Conservation (phyloP, 2,329 filamentous ascomycete genomes). For the Alternaria novae-zelandiae region DNA sequence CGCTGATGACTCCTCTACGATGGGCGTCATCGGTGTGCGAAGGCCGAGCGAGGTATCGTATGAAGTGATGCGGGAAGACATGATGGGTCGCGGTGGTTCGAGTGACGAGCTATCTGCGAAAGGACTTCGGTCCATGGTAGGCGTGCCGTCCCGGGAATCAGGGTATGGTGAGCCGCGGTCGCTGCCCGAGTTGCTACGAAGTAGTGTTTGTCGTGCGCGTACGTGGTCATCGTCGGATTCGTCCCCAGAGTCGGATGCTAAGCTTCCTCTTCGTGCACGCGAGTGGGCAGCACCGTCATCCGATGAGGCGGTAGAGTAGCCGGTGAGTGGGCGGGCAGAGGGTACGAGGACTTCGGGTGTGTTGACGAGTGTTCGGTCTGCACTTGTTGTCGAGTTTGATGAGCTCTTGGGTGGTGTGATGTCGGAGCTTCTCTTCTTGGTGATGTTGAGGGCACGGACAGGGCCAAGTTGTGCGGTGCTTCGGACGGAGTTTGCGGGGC, state of each 20-base stretch:
- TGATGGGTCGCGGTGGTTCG: conserved; percentile 29
- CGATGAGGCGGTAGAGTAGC: conserved; percentile 38
- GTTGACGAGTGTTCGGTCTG: conserved; percentile 31
- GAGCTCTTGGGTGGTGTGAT: conserved; percentile 38
- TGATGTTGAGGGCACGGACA: conserved; percentile 55
- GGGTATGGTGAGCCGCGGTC: conserved; percentile 40
- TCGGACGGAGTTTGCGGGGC: conserved; percentile 45
- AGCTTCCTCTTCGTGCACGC: conserved; percentile 37
- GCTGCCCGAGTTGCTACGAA: conserved; percentile 31
- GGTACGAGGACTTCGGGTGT: conserved; percentile 34
- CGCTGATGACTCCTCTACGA: conserved; percentile 55
- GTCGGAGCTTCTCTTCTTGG: conserved; percentile 45
- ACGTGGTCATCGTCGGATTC: conserved; percentile 41
- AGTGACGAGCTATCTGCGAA: conserved; percentile 42
- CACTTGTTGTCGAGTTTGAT: conserved; percentile 21
- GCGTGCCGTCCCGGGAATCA: conserved; percentile 47
- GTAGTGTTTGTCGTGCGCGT: conserved; percentile 39
- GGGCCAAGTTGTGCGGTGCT: conserved; percentile 51
- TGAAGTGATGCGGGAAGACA: conserved; percentile 40
- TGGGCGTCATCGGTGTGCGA: conserved; percentile 50
- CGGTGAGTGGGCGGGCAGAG: conserved; percentile 37
- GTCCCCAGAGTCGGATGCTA: conserved; percentile 42
- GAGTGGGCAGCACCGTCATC: conserved; percentile 42
- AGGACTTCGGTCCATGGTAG: conserved; percentile 35
- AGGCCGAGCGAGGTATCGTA: conserved; percentile 35